phyloP scores from a whole-genome alignment of 352 stramenopile genomes.

The Aphanomyces euteiches region DNA sequence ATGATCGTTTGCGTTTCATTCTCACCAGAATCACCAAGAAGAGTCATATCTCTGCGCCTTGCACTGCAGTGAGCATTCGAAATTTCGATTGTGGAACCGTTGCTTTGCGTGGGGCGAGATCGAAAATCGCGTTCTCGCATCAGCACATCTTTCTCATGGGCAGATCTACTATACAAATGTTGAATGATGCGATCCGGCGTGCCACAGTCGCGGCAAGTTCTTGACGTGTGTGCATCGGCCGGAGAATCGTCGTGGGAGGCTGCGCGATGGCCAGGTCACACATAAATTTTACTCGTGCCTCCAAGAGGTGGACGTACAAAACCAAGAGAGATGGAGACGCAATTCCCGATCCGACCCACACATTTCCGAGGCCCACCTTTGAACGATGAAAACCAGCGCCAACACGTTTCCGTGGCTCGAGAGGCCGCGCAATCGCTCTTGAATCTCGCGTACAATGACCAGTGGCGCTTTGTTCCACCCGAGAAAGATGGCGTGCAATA shows the following conservation, averaged over 20 bases:
- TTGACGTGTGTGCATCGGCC: too few relatives aligned
- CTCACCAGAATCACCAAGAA: too few relatives aligned
- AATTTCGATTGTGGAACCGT: neutral
- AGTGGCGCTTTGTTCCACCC: slow-evolving; percentile 73
- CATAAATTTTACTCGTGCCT: slow-evolving; percentile 1
- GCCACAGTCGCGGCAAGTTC: too few relatives aligned
- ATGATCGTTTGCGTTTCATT: too few relatives aligned
- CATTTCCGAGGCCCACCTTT: slow-evolving; percentile 71
- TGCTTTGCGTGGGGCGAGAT: neutral
- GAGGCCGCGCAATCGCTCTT: slow-evolving; percentile 53
- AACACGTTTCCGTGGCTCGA: slow-evolving; percentile 53
- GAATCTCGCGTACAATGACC: slow-evolving; percentile 71
- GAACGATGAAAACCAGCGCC: slow-evolving; percentile 49
- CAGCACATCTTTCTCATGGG: neutral
- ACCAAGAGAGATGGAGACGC: slow-evolving; percentile 13
- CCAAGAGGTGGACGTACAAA: neutral
- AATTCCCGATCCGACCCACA: slow-evolving; percentile 61
- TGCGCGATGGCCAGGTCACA: neutral
- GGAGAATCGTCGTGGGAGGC: too few relatives aligned
- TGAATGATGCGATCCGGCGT: too few relatives aligned
- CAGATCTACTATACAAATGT: neutral
- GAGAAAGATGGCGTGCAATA: slow-evolving; percentile 78
- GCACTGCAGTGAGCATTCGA: too few relatives aligned
- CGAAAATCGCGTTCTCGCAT: neutral
- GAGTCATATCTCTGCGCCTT: too few relatives aligned